Evolutionary conservation across 352 stramenopile genomes (phyloP).

Genomic region (Globisporangium abappressorium): DNA sequence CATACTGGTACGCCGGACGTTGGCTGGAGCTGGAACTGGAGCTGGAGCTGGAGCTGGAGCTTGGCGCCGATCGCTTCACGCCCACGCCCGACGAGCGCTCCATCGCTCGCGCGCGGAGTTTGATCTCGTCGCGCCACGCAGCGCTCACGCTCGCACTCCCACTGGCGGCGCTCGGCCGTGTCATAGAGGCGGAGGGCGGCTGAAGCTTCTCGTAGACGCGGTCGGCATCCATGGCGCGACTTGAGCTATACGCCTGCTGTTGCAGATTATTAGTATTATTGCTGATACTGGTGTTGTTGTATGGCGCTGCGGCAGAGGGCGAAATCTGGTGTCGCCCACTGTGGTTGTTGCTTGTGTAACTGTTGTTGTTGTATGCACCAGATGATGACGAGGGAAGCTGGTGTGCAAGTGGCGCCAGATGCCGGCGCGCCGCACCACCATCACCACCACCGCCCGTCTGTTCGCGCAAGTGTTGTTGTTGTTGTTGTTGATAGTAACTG

Average conservation of each 20-base stretch:
- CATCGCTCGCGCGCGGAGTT: constrained; percentile 2
- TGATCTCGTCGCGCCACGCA: constrained; percentile 15
- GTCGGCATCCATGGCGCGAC: constrained; percentile 11
- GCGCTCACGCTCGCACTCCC: not conserved
- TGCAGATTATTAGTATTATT: not conserved
- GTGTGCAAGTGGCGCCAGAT: constrained; percentile 1
- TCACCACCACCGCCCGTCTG: not conserved
- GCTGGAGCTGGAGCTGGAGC: not conserved
- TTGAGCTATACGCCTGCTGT: not conserved
- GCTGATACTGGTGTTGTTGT: not conserved
- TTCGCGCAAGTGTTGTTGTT: not conserved
- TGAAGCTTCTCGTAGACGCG: constrained; percentile 14
- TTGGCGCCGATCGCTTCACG: constrained; percentile 10
- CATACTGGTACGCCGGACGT: not conserved
- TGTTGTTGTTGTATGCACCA: not conserved
- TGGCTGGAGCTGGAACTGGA: not conserved
- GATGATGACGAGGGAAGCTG: not conserved
- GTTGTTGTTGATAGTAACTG: not conserved
- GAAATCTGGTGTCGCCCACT: not conserved
- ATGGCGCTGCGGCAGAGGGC: not conserved
- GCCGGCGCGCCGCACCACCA: not conserved
- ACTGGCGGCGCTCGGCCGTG: not conserved
- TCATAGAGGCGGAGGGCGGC: not conserved
- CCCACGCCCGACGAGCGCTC: not conserved
- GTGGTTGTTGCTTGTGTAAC: not conserved